Base-by-base conservation (phyloP, 768 basidiomycete species). In the Vararia minispora region DNA sequence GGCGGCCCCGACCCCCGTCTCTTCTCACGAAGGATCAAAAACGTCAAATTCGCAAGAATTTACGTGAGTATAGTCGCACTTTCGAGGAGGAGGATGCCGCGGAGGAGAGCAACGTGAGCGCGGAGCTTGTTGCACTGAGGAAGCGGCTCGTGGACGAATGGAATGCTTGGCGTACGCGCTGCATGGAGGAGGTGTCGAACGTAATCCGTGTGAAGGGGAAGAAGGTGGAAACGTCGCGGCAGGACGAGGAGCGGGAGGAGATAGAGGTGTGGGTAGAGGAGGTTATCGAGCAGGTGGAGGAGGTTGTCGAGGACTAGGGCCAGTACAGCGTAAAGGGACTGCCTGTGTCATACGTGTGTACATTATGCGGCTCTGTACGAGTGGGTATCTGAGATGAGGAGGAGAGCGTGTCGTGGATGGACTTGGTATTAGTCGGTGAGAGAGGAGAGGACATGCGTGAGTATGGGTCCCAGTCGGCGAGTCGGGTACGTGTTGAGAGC, bases 41-140 rank as follows among this genome's bases (percentile, higher is more conserved):
- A 54, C 79, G 79, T 47, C 74, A 72, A 36, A 76, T 99, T 41
- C 75, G 88, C 43, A 82, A 78, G 61, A 94, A 88, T 56, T 70
- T 98, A 48, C 78, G 82, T 41, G 92, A 98, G 58, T 94, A 79
- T 66, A 86, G 87, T 51, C 76, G 88, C 10, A 62, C 68, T 24
- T 99, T 98, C 58, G 95, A 99, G 38, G 94, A 98, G 62, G 90
- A 95, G 52, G 95, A 98, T 58, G 89, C 90, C 18, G 78, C 85
- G 14, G 91, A 97, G 57, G 91, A 94, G 63, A 89, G 81, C 58
- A 86, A 83, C 51, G 87, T 92, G 50, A 91, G 83, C 47, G 90
- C 91, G 4, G 95, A 98, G 61, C 74, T 95, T 18, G 72, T 92
- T 48, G 88, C 89, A 13, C 78, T 79, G 46, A 74, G 95, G 43